These are phyloP conservation scores for Cryphonectria parasitica DNA, from an alignment of 2,329 filamentous ascomycete genomes.

Conservation along the genomic window DNA sequence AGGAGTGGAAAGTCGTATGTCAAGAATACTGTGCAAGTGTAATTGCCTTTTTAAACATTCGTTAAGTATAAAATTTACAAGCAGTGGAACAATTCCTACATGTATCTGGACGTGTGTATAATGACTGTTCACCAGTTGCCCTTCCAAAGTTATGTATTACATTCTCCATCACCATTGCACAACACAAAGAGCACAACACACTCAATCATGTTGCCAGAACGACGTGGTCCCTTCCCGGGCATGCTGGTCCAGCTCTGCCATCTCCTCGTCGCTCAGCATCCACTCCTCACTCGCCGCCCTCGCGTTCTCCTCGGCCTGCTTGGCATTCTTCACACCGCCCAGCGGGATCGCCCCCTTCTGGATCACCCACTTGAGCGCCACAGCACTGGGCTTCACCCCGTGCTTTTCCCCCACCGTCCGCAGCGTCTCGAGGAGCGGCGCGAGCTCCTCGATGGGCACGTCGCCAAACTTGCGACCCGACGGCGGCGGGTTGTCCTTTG, in stretches of 20 bases:
- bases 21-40: too few species aligned
- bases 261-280: slow-evolving; percentile 46
- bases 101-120: too few species aligned
- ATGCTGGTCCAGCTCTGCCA: slow-evolving; percentile 44
- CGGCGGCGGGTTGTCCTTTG: slow-evolving; percentile 41
- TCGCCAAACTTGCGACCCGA: slow-evolving; percentile 44
- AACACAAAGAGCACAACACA: neutral
- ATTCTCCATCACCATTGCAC: too few species aligned
- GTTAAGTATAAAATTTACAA: too few species aligned
- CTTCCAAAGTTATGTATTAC: too few species aligned
- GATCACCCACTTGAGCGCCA: slow-evolving; percentile 49
- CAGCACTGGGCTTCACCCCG: slow-evolving; percentile 41
- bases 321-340: slow-evolving; percentile 44
- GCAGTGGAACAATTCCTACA: too few species aligned
- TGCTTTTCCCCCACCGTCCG: slow-evolving; percentile 41
- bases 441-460: slow-evolving; percentile 48
- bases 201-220: slow-evolving; percentile 48
- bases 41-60: too few species aligned
- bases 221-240: slow-evolving; percentile 46
- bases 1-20: too few species aligned
- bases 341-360: slow-evolving; percentile 48
- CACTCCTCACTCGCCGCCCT: slow-evolving; percentile 43
- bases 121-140: too few species aligned
- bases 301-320: slow-evolving; percentile 45
- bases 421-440: slow-evolving; percentile 42